Conservation (phyloP, 192 early-diverging fungal genomes). For the Linderina pennispora region DNA sequence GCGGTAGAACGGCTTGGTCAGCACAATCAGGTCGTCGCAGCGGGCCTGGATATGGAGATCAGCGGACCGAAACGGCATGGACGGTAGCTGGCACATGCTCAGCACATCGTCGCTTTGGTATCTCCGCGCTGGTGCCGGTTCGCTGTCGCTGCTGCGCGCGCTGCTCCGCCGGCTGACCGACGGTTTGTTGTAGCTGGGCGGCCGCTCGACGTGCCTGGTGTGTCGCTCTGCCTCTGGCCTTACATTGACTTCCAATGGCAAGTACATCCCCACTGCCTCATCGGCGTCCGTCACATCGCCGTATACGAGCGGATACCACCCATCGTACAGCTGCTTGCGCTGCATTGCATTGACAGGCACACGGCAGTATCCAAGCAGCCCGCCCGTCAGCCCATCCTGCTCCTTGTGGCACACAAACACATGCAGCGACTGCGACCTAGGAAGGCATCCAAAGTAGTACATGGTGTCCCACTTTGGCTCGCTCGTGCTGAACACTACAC, state of each 20-base stretch:
- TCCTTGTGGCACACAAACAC: slow-evolving; percentile 14
- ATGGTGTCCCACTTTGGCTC: slow-evolving; percentile 4
- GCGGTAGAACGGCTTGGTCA: slow-evolving; percentile 14
- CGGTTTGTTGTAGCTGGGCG: background rate
- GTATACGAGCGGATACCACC: slow-evolving; percentile 42
- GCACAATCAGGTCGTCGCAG: slow-evolving; percentile 38
- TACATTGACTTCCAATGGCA: slow-evolving; percentile 15
- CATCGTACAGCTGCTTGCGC: slow-evolving; percentile 29
- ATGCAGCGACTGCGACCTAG: slow-evolving; percentile 10
- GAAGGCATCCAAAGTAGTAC: slow-evolving; percentile 27
- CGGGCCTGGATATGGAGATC: slow-evolving; percentile 38
- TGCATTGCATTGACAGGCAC: slow-evolving; percentile 29
- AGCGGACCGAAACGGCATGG: slow-evolving; percentile 36
- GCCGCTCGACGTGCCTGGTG: background rate
- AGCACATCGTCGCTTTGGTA: no score
- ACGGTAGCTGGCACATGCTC: background rate
- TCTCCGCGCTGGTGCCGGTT: no score
- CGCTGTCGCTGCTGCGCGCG: background rate
- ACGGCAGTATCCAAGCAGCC: slow-evolving; percentile 29
- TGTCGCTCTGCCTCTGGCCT: slow-evolving; percentile 10
- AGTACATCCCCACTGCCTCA: slow-evolving; percentile 2
- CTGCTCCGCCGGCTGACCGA: background rate
- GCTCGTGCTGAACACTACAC: slow-evolving; percentile 3
- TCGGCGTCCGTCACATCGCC: slow-evolving; percentile 12
- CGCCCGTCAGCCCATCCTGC: slow-evolving; percentile 1